phyloP scores from a whole-genome alignment of 2,329 filamentous ascomycete genomes.

The Apiospora hydei region DNA sequence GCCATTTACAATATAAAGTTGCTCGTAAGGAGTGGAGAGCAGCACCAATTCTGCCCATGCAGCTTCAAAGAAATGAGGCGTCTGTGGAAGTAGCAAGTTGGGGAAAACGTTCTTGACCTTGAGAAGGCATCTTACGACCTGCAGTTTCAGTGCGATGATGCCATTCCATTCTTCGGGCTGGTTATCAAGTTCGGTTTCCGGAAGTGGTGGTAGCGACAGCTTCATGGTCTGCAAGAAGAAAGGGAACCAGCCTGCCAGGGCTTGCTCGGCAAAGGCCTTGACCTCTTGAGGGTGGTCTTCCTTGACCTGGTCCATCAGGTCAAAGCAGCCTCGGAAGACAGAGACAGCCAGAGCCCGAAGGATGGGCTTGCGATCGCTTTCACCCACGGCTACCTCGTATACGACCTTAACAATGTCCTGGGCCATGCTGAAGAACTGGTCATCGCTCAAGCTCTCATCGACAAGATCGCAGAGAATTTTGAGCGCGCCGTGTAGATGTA shows the following conservation, averaged over 20 bases:
- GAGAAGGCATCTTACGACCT: conserved; percentile 92
- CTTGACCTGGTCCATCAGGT: conserved; percentile 95
- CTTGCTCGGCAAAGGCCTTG: conserved; percentile 87
- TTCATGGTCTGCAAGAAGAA: conserved; percentile 87
- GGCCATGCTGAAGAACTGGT: conserved; percentile 92
- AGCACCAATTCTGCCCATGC: conserved; percentile 88
- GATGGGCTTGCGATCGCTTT: conserved; percentile 71
- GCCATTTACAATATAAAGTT: conserved; percentile 85
- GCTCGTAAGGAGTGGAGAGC: conserved; percentile 75
- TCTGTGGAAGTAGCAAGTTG: conserved; percentile 81
- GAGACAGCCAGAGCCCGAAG: conserved; percentile 86
- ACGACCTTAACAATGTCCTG: conserved; percentile 84
- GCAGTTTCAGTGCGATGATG: conserved; percentile 84
- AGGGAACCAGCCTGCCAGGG: conserved; percentile 83
- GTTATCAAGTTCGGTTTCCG: conserved; percentile 54
- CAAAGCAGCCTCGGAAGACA: conserved; percentile 90
- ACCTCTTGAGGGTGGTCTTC: conserved; percentile 89
- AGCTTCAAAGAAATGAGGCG: conserved; percentile 80
- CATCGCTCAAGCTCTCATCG: conserved; percentile 91
- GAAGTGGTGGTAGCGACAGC: conserved; percentile 73
- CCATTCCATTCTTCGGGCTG: conserved; percentile 79
- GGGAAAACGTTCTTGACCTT: conserved; percentile 88
- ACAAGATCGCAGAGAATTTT: conserved; percentile 89
- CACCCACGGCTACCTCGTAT: conserved; percentile 81
- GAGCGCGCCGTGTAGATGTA: conserved; percentile 86